Conservation (phyloP, 2,329 filamentous ascomycete species). For the Apiospora kogelbergensis region DNA sequence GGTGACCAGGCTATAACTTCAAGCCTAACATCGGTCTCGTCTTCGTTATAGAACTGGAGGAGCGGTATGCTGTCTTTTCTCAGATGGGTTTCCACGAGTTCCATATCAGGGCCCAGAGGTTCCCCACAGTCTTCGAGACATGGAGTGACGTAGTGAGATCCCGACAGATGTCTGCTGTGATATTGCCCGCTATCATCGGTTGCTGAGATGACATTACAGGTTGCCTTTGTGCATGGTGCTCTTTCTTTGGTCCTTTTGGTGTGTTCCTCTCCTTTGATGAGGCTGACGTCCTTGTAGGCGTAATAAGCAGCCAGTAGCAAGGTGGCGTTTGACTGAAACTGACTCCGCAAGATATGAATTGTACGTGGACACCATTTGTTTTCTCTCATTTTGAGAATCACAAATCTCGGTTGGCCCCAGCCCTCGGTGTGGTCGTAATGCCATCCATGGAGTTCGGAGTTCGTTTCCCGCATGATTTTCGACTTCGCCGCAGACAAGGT, state of each 20-base stretch:
- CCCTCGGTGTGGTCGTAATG: slow-evolving; percentile 6
- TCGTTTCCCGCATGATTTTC: neutral
- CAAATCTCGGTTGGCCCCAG: slow-evolving; percentile 8
- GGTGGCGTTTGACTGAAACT: slow-evolving; percentile 9
- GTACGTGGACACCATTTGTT: slow-evolving; percentile 3
- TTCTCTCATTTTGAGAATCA: slow-evolving; percentile 1
- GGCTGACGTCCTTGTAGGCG: neutral
- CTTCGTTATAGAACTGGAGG: no score
- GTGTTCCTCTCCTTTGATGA: neutral
- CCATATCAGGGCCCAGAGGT: neutral
- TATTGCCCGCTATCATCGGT: neutral
- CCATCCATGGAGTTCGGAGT: slow-evolving; percentile 3
- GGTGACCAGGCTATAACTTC: no score
- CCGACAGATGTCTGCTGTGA: neutral
- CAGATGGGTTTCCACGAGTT: neutral
- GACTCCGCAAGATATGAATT: slow-evolving; percentile 1
- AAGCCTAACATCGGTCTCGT: no score
- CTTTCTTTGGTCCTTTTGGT: no score
- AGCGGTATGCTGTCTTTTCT: neutral
- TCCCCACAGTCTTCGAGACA: no score
- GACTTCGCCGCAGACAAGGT: slow-evolving; percentile 3
- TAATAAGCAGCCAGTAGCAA: slow-evolving; percentile 9
- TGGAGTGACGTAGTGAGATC: no score
- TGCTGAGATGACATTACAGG: neutral
- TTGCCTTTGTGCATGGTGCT: neutral